A percentile compares a stretch with the other conserved stretches of the same genome.
Evolutionary conservation across 768 basidiomycete species (phyloP).

Genomic region (Termitomyces sp.): DNA sequence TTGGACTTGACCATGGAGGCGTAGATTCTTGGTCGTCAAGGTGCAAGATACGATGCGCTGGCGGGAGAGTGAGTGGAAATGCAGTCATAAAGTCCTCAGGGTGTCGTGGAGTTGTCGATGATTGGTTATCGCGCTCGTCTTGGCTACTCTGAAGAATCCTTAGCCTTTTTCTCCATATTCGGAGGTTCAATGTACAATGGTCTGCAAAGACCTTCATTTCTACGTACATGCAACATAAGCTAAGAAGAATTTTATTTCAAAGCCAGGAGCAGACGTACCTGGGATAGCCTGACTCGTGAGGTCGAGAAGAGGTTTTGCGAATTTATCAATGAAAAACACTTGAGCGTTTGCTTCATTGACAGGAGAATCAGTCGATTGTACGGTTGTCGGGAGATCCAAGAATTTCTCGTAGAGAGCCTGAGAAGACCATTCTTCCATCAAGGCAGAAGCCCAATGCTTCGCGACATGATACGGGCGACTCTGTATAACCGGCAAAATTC

Average conservation of each 20-base stretch:
- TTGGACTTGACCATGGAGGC: slow-evolving; percentile 17
- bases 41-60: slow-evolving; percentile 12
- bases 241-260: not conserved
- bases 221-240: slow-evolving; percentile 17
- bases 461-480: slow-evolving; percentile 90
- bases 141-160: slow-evolving; percentile 25
- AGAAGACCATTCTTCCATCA: slow-evolving; percentile 86
- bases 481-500: slow-evolving; percentile 31
- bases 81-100: slow-evolving; percentile 35
- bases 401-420: slow-evolving; percentile 85
- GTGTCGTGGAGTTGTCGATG: slow-evolving; percentile 52
- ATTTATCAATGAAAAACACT: slow-evolving; percentile 81
- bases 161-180: slow-evolving; percentile 56
- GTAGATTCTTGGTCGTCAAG: slow-evolving; percentile 12
- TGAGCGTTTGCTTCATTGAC: slow-evolving; percentile 74
- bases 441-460: slow-evolving; percentile 85
- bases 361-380: slow-evolving; percentile 34
- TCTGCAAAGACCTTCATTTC: slow-evolving; percentile 65
- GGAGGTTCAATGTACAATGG: slow-evolving; percentile 65
- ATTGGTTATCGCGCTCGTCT: slow-evolving; percentile 36
- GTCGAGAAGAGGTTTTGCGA: slow-evolving; percentile 80
- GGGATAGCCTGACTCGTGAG: slow-evolving; percentile 69
- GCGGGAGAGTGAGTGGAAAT: slow-evolving; percentile 30
- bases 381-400: slow-evolving; percentile 65
- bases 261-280: slow-evolving; percentile 36